Base-by-base conservation (phyloP, 257 asterid genomes). In the Lavandula angustifolia region DNA sequence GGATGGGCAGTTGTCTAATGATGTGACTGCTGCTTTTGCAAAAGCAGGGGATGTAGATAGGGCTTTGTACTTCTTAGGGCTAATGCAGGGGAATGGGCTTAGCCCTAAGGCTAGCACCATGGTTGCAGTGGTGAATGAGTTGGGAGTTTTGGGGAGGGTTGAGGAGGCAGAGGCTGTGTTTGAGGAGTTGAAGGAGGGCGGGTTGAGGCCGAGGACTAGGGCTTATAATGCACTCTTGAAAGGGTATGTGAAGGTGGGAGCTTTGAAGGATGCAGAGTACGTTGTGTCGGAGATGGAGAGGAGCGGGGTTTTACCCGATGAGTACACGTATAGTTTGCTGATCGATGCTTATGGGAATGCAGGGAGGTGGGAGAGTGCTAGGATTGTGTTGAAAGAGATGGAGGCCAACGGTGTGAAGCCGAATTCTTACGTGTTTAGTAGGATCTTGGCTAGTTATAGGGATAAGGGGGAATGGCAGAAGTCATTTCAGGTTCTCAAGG, bases 391-490 rank as follows among this genome's bases (percentile, higher is more conserved):
- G 80, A 84, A 87, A 54, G 98, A 87, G 66, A 92, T 92, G 96
- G 89, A 92, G 68, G 81, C 85, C 1, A 87, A 87, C 54, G 77
- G 79, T 13, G 88, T 89, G 40, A 81, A 76, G 75, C 97, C 97
- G 5, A 89, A 81, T 72, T 72, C 95, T 0, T 84, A 74, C 16
- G 89, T 87, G 31, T 92, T 92, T 67, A 75, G 85, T 70, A 75
- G 97, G 75, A 89, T 92, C 47, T 82, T 92, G 75, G 85, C 96
- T 27, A 73, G 82, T 73, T 92, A 82, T 69, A 82, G 98, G 67
- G 96, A 92, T 68, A 82, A 84, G 57, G 98, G 98, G 48, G 97
- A 92, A 79, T 92, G 98, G 98, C 97, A 89, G 74, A 89, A 82
- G 62, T 83, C 97, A 0, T 89, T 92, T 79, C 95, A 92, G 76